These are phyloP conservation scores for Cercospora zeae-maydis DNA, from an alignment of 2,329 filamentous ascomycete species.

Conservation along the genomic window DNA sequence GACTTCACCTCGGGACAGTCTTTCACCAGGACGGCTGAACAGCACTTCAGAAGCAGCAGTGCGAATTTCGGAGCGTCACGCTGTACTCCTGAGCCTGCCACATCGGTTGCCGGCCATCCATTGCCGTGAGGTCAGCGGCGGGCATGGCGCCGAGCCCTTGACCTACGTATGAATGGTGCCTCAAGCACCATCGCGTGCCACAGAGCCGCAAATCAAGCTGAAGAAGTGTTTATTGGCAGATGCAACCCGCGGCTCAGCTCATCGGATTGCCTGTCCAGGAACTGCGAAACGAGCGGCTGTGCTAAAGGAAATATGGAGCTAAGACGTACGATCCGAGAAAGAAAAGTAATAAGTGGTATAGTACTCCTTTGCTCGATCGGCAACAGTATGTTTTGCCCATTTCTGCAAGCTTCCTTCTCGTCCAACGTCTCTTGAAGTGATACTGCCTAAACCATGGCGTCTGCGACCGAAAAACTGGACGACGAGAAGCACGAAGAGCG, in stretches of 20 bases:
- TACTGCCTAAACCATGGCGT: background rate
- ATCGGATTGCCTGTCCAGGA: background rate
- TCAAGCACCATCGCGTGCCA: background rate
- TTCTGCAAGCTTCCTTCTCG: background rate
- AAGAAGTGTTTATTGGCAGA: background rate
- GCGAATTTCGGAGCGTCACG: no score
- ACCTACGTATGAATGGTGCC: background rate
- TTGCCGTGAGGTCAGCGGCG: background rate
- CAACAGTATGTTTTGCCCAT: background rate
- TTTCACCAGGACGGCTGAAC: no score
- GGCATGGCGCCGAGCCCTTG: constrained; percentile 3
- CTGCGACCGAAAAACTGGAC: background rate
- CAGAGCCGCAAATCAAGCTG: background rate
- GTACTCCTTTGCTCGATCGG: background rate
- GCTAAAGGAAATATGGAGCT: background rate
- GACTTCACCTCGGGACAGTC: background rate
- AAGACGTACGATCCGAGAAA: background rate
- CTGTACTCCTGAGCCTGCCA: no score
- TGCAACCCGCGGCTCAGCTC: background rate
- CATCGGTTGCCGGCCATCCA: no score
- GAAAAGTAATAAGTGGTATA: background rate
- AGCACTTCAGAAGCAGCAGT: no score
- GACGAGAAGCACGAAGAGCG: background rate
- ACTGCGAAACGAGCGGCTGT: background rate
- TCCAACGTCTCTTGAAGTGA: background rate